Conservation (phyloP, 495 filamentous ascomycete species). For the Acidomyces sp. region DNA sequence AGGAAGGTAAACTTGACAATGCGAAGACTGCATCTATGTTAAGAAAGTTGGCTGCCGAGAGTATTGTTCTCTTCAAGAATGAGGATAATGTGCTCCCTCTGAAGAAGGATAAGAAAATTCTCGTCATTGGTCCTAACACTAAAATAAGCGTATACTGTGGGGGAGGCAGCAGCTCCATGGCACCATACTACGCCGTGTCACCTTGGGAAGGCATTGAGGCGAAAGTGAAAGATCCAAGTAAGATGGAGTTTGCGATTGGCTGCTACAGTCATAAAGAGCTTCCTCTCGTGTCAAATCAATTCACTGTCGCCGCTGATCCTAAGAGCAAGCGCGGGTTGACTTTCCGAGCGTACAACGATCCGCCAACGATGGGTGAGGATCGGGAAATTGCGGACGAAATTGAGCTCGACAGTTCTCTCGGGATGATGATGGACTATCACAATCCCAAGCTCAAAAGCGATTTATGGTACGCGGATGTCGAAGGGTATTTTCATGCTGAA, state of each 20-base stretch:
- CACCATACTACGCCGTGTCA: slow-evolving; percentile 64
- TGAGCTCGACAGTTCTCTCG: slow-evolving; percentile 39
- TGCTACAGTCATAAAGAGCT: slow-evolving; percentile 20
- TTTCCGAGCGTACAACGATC: slow-evolving; percentile 49
- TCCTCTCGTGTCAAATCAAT: slow-evolving; percentile 13
- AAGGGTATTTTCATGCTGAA: slow-evolving; percentile 45
- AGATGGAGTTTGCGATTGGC: slow-evolving; percentile 14
- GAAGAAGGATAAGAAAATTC: slow-evolving; percentile 37
- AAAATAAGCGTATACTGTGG: slow-evolving; percentile 65
- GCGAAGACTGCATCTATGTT: slow-evolving; percentile 32
- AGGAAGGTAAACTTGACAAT: slow-evolving; percentile 30
- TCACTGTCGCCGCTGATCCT: slow-evolving; percentile 8
- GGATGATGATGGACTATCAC: slow-evolving; percentile 51
- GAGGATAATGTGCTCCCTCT: slow-evolving; percentile 22
- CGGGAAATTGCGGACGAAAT: slow-evolving; percentile 42
- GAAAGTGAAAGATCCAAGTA: slow-evolving; percentile 24
- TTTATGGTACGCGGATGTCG: slow-evolving; percentile 50
- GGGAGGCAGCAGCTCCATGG: slow-evolving; percentile 66
- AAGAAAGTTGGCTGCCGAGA: slow-evolving; percentile 18
- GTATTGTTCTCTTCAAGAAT: slow-evolving; percentile 29
- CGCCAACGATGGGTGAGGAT: slow-evolving; percentile 28
- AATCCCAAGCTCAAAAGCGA: slow-evolving; percentile 41
- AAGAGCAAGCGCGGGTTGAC: slow-evolving; percentile 40
- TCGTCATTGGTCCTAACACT: slow-evolving; percentile 71
- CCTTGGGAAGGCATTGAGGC: slow-evolving; percentile 53